A percentile compares a stretch with the other conserved stretches of the same genome.
These are phyloP conservation scores for Phanerochaete sordida DNA, from an alignment of 768 basidiomycete species.

Conservation along the genomic window DNA sequence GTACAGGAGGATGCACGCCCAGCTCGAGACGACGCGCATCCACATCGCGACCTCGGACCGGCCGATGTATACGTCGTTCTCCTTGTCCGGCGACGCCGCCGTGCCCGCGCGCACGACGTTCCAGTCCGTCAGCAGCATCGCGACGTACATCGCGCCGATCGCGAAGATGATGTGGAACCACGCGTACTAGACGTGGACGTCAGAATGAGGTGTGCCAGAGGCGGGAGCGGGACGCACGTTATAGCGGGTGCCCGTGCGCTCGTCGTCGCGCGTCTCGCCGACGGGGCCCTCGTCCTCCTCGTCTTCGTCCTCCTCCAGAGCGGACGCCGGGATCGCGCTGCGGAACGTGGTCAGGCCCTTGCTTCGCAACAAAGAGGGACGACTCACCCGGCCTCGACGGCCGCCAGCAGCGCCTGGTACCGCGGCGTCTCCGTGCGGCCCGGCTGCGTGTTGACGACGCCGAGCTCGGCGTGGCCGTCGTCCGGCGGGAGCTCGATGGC, in stretches of 20 bases:
- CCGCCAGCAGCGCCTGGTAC: constrained; percentile 92
- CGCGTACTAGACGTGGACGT: constrained; percentile 62
- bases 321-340: constrained; percentile 92
- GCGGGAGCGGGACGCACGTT: constrained; percentile 53
- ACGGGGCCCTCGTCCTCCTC: constrained; percentile 71
- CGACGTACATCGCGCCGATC: constrained; percentile 96
- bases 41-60: constrained; percentile 97
- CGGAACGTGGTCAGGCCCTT: not conserved
- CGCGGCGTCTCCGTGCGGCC: constrained; percentile 79
- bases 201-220: constrained; percentile 7
- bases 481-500: constrained; percentile 58
- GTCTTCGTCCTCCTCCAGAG: constrained; percentile 73
- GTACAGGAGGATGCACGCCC: constrained; percentile 87
- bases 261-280: constrained; percentile 84
- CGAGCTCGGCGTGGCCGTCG: constrained; percentile 61
- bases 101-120: constrained; percentile 53
- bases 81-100: constrained; percentile 47
- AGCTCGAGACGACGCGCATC: constrained; percentile 96
- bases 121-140: constrained; percentile 97
- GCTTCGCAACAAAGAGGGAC: not conserved
- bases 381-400: constrained; percentile 89
- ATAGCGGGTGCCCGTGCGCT: constrained; percentile 90
- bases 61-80: constrained; percentile 79
- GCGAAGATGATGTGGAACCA: constrained; percentile 99
- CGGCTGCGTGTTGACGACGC: constrained; percentile 81